phyloP scores from a whole-genome alignment of 208 protist genomes.

The Leishmania braziliensis region DNA sequence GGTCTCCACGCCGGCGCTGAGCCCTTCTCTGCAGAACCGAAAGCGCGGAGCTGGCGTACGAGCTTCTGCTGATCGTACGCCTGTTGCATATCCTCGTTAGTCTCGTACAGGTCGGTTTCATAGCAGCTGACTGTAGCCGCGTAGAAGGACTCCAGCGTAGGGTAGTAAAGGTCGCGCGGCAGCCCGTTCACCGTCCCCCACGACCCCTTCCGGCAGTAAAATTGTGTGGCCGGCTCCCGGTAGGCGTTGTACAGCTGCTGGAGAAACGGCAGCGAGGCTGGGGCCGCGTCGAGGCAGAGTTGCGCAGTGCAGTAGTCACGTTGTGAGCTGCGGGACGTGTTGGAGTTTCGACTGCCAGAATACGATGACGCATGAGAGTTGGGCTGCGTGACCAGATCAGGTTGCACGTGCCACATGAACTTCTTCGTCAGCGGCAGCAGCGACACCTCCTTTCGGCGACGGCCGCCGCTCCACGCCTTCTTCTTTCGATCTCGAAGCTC shows the following conservation, averaged over 20 bases:
- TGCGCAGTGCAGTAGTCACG: background rate
- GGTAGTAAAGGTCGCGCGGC: conserved; percentile 30
- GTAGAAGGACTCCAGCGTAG: conserved; percentile 44
- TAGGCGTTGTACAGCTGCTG: conserved; percentile 46
- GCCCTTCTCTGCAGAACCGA: background rate
- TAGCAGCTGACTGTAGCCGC: conserved; percentile 35
- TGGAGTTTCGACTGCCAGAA: background rate
- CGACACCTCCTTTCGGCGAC: conserved; percentile 7
- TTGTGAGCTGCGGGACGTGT: background rate
- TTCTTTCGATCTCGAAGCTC: background rate
- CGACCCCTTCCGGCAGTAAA: conserved; percentile 38
- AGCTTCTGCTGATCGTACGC: background rate
- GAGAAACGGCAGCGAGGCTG: conserved; percentile 33
- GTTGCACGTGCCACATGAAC: conserved; percentile 12
- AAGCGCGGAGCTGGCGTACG: background rate
- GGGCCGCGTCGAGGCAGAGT: conserved; percentile 1
- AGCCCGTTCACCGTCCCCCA: conserved; percentile 23
- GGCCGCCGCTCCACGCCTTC: background rate
- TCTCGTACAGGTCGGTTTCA: conserved; percentile 45
- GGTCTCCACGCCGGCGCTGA: background rate
- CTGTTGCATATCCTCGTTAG: conserved; percentile 39
- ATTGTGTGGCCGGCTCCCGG: conserved; percentile 40
- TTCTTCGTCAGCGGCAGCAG: conserved; percentile 17
- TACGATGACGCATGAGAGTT: background rate
- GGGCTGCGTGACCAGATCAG: background rate